Percentiles rank a stretch among this genome's conserved stretches.
phyloP scores from a whole-genome alignment of 345 rosid species.

The Combretum micranthum region DNA sequence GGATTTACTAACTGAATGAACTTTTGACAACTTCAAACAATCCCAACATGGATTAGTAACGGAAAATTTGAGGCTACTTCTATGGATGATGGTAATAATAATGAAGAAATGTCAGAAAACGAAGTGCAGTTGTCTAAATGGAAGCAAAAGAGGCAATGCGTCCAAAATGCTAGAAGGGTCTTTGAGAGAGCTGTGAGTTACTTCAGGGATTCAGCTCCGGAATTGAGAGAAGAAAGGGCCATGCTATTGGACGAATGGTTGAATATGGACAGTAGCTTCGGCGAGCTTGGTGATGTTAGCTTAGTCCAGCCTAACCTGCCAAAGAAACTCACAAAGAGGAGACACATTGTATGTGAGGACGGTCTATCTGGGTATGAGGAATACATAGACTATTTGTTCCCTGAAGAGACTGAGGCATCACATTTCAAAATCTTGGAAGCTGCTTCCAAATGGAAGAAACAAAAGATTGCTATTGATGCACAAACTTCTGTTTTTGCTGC shows the following conservation, averaged over 20 bases:
- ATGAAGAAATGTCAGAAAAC: constrained; percentile 25
- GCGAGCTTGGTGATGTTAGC: constrained; percentile 58
- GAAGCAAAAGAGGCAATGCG: constrained; percentile 20
- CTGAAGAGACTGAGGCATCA: constrained; percentile 72
- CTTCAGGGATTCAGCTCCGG: constrained; percentile 30
- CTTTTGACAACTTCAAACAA: too few relatives aligned
- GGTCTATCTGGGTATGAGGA: constrained; percentile 77
- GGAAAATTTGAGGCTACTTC: constrained; percentile 79
- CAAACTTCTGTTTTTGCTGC: too few relatives aligned
- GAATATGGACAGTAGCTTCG: constrained; percentile 59
- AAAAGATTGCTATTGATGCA: constrained; percentile 14
- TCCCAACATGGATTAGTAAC: constrained; percentile 55
- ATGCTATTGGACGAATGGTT: constrained; percentile 60
- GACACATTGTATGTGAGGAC: constrained; percentile 50
- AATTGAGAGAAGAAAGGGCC: constrained; percentile 30
- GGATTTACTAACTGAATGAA: too few relatives aligned
- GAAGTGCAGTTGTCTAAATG: constrained; percentile 17
- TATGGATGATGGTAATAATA: constrained; percentile 20
- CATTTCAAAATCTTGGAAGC: constrained; percentile 65
- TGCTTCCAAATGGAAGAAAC: constrained; percentile 30
- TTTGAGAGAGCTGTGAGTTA: constrained; percentile 29
- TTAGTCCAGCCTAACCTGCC: constrained; percentile 65
- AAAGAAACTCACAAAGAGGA: constrained; percentile 82
- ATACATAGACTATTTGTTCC: constrained; percentile 67
- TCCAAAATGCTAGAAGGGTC: constrained; percentile 17